A percentile compares a stretch with the other conserved stretches of the same genome.
Evolutionary conservation across 202 grass and related monocot genomes (phyloP).

Genomic region (Eragrostis tef): DNA sequence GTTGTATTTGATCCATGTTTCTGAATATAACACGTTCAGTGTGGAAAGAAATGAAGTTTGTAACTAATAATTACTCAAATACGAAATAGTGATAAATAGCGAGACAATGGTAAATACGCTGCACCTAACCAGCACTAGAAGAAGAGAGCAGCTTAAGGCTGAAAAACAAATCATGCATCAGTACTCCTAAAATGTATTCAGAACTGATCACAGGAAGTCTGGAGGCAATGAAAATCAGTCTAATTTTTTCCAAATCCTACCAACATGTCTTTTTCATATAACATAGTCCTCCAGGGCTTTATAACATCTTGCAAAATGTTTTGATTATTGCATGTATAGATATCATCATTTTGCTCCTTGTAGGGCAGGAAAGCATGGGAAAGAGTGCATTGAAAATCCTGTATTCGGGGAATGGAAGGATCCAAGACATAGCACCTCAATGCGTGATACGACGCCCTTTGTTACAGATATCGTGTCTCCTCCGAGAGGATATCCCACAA

Average conservation of each 20-base stretch:
- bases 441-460: conserved; percentile 96
- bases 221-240: background rate
- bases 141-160: conserved; percentile 15
- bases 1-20: conserved; percentile 17
- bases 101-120: conserved; percentile 35
- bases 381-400: conserved; percentile 29
- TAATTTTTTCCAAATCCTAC: conserved; percentile 42
- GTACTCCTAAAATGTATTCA: conserved; percentile 25
- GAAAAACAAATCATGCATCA: conserved; percentile 2
- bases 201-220: conserved; percentile 9
- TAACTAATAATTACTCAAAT: conserved; percentile 29
- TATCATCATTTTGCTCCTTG: conserved; percentile 19
- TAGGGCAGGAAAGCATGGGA: background rate
- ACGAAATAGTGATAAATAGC: conserved; percentile 18
- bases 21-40: conserved; percentile 16
- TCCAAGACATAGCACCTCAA: conserved; percentile 81
- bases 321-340: conserved; percentile 15
- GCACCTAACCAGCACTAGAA: conserved; percentile 9
- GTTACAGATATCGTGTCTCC: conserved; percentile 99
- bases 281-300: background rate
- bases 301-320: conserved; percentile 32
- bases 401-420: conserved; percentile 31
- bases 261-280: conserved; percentile 5
- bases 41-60: conserved; percentile 18
- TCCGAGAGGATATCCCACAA: conserved; percentile 97